Conservation (phyloP, 2,329 filamentous ascomycete species). For the Tolypocladium tropicale region DNA sequence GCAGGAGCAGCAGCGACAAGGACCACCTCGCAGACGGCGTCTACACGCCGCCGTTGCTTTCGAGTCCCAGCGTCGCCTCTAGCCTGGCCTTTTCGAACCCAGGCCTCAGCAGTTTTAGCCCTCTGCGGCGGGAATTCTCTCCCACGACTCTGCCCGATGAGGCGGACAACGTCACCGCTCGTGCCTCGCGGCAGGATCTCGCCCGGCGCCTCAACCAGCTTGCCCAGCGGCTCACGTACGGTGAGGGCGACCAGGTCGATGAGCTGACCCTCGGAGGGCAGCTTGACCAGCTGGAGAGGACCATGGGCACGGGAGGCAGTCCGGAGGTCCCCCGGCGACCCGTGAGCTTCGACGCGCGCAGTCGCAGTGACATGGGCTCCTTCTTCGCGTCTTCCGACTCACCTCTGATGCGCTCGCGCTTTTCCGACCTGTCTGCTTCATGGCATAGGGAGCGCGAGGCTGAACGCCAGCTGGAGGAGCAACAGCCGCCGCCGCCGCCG, state of each 20-base stretch:
- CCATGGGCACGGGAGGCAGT: constrained; percentile 6
- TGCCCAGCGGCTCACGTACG: constrained; percentile 25
- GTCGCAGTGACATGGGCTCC: constrained; percentile 15
- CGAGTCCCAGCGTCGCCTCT: constrained; percentile 22
- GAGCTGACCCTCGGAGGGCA: constrained; percentile 24
- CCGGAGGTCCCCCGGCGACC: constrained; percentile 7
- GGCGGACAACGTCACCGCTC: constrained; percentile 9
- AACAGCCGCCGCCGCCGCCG: constrained; percentile 16
- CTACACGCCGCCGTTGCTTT: constrained; percentile 17
- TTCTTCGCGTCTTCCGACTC: constrained; percentile 24
- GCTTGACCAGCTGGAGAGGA: constrained; percentile 26
- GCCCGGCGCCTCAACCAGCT: constrained; percentile 29
- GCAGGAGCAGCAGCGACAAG: neutral
- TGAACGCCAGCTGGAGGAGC: constrained; percentile 13
- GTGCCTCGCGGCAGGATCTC: constrained; percentile 30
- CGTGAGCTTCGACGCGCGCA: constrained; percentile 15
- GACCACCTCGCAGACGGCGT: neutral
- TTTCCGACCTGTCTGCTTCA: constrained; percentile 28
- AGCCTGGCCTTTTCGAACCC: constrained; percentile 20
- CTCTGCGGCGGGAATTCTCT: constrained; percentile 17
- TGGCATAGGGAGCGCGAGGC: constrained; percentile 18
- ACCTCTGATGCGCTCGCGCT: constrained; percentile 26
- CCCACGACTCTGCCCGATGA: constrained; percentile 4
- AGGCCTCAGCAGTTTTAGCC: constrained; percentile 13
- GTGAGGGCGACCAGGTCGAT: constrained; percentile 20